Evolutionary conservation across 805 yeast species (phyloP), one percentile per base, ranked within the genome.

Genomic region (Helenozyma baotianmanensis): DNA sequence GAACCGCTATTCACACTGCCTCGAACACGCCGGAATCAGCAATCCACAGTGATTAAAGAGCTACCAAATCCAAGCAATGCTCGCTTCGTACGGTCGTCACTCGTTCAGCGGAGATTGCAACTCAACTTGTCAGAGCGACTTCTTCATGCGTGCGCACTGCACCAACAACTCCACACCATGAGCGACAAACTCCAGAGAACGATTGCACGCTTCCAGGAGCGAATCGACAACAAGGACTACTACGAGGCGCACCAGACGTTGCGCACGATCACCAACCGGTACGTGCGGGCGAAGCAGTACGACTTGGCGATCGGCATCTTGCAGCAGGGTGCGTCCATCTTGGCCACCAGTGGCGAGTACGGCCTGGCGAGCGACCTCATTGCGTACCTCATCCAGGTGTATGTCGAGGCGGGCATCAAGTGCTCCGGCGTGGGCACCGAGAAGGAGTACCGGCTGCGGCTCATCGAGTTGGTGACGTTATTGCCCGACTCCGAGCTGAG

Each of bases 171-270:
- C 9, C 6, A 8, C 21, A 32, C 29, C 23, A 45, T 45, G 49
- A 45, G 47, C 35, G 56, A 47, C 35, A 80, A 78, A 50, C 57
- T 82, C 15, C 68, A 71, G 33, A 72, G 74, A 47, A 80, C 87
- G 1, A 57, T 82, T 27, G 76, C 70, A 14, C 64, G 92, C 44
- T 82, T 82, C 62, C 75, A 79, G 50, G 71, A 67, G 27, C 80
- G 83, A 48, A 81, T 90, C 42, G 74, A 72, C 31, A 72, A 72
- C 30, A 86, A 85, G 2, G 83, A 88, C 35, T 87, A 72, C 62
- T 90, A 90, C 55, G 98, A 92, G 55, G 97, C 97, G 0, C 96
- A 90, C 56, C 97, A 92, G 58, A 89, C 96, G 0, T 70, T 92
- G 32, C 70, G 96, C 51, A 87, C 97, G 5, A 83, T 90, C 33